Conservation (phyloP, 306 rosid species). For the Quercus gilva region DNA sequence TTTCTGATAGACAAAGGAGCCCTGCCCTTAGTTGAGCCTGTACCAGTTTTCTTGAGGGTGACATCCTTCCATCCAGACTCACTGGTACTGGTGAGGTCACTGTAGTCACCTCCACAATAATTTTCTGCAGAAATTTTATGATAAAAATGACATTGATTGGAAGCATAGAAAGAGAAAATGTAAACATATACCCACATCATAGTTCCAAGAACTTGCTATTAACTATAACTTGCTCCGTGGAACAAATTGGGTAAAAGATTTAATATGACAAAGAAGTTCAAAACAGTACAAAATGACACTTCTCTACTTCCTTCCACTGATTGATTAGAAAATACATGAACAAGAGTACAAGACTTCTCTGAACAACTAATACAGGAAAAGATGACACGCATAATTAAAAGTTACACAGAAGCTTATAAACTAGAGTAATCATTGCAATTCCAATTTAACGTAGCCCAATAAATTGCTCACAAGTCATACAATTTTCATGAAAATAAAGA, state of each 20-base stretch:
- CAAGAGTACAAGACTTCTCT: background rate
- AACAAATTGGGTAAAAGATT: background rate
- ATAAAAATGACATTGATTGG: constrained; percentile 1
- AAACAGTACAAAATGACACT: background rate
- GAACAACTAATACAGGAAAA: background rate
- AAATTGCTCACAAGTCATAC: background rate
- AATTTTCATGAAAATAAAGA: background rate
- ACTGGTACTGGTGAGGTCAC: constrained; percentile 52
- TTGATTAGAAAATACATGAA: background rate
- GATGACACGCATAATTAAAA: background rate
- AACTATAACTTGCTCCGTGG: background rate
- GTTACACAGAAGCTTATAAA: background rate
- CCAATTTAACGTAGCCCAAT: background rate
- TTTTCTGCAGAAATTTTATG: constrained; percentile 44
- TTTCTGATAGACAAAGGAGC: constrained; percentile 57
- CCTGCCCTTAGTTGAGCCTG: constrained; percentile 39
- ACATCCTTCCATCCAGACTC: constrained; percentile 58
- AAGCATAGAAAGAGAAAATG: background rate
- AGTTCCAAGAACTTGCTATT: background rate
- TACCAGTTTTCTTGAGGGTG: constrained; percentile 35
- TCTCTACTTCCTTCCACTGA: background rate
- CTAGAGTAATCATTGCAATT: background rate
- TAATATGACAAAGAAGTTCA: background rate
- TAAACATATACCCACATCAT: background rate
- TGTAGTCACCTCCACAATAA: constrained; percentile 55